These are phyloP conservation scores for Prunus campanulata DNA, from an alignment of 306 rosid genomes.

Conservation along the genomic window DNA sequence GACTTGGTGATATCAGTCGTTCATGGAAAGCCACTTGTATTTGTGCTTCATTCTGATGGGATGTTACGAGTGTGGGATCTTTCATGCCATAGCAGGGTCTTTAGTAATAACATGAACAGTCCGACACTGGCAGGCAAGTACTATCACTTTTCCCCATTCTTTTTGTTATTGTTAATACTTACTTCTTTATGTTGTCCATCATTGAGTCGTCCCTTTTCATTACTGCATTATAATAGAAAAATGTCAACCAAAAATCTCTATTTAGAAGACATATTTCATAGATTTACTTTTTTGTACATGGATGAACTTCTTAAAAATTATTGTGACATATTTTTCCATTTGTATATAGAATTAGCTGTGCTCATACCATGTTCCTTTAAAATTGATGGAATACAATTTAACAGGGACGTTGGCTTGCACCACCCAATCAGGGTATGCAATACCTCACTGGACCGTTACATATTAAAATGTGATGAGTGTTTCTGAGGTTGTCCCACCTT, in stretches of 20 bases:
- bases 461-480: neutral
- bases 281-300: neutral
- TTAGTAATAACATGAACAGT: constrained; percentile 50
- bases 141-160: constrained; percentile 1
- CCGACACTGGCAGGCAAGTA: constrained; percentile 56
- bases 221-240: neutral
- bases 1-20: constrained; percentile 66
- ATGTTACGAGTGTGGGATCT: constrained; percentile 83
- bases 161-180: neutral
- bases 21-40: constrained; percentile 56
- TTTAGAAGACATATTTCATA: neutral
- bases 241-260: neutral
- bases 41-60: constrained; percentile 88
- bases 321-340: neutral
- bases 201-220: neutral
- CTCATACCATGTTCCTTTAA: neutral
- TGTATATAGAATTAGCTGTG: neutral
- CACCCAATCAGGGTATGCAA: neutral
- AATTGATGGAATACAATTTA: neutral
- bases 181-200: neutral
- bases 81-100: constrained; percentile 48
- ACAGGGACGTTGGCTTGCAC: neutral
- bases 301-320: neutral
- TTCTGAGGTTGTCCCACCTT: neutral
- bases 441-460: neutral